Percentiles rank a stretch among this genome's conserved stretches.
phyloP scores from a whole-genome alignment of 164 flowering plant genomes.

The Magnolia kwangsiensis region DNA sequence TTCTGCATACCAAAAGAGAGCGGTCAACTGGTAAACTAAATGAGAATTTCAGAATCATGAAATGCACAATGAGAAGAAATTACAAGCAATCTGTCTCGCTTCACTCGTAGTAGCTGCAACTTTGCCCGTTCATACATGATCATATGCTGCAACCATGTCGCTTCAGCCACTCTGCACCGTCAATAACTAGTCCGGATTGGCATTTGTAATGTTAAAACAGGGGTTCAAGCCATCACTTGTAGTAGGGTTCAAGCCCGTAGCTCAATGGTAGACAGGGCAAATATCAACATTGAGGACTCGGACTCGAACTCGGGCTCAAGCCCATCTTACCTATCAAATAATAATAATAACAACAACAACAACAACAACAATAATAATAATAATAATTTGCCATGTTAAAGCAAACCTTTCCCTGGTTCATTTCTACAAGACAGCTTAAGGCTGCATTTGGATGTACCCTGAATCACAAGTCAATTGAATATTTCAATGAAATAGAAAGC shows the following conservation, averaged over 20 bases:
- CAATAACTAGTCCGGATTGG: constrained; percentile 2
- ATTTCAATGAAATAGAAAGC: too few relatives aligned
- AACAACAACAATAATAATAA: too few relatives aligned
- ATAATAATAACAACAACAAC: too few relatives aligned
- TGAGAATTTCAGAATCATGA: not conserved
- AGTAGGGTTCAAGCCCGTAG: too few relatives aligned
- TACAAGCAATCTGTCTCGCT: constrained; percentile 54
- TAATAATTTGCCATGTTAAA: not conserved
- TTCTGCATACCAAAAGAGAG: constrained; percentile 39
- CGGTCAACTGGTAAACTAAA: constrained; percentile 3
- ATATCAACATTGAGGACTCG: too few relatives aligned
- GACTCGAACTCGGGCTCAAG: too few relatives aligned
- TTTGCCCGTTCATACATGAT: constrained; percentile 48
- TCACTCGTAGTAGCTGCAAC: constrained; percentile 39
- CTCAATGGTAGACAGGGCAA: too few relatives aligned
- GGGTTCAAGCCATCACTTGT: too few relatives aligned
- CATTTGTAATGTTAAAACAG: too few relatives aligned
- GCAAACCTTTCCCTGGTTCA: not conserved
- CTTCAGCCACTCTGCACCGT: constrained; percentile 51
- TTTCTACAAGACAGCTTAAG: not conserved
- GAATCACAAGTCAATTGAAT: too few relatives aligned
- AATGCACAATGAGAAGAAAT: constrained; percentile 6
- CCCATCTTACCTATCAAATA: too few relatives aligned
- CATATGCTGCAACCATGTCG: constrained; percentile 36
- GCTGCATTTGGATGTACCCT: too few relatives aligned